Evolutionary conservation across 768 basidiomycete genomes (phyloP), one percentile per base, ranked within the genome.

Genomic region (Tulasnella sp.): DNA sequence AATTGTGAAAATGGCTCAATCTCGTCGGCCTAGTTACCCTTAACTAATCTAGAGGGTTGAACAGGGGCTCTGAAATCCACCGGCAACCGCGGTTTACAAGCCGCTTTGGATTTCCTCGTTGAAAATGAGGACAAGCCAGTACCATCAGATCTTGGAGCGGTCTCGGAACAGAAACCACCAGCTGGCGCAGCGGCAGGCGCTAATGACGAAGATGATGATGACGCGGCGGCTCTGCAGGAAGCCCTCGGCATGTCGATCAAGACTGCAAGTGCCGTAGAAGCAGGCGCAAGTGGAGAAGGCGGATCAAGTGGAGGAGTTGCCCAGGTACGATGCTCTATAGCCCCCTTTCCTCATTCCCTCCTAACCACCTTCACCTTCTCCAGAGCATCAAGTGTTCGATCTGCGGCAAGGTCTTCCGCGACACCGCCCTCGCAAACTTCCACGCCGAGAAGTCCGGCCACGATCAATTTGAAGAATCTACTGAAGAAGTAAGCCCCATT

Each of bases 391-490:
- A 91, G 86, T 96, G 94, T 84, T 88, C 91, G 8, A 85, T 93
- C 83, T 97, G 96, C 84, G 90, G 92, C 80, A 98, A 98, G 86
- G 88, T 91, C 34, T 98, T 98, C 88, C 87, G 87, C 83, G 96
- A 94, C 82, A 92, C 94, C 0, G 94, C 94, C 2, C 87, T 97
- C 21, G 97, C 95, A 19, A 94, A 94, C 82, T 97, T 91, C 85
- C 97, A 98, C 83, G 97, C 96, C 0, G 95, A 97, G 85, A 96
- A 96, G 87, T 94, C 92, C 82, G 97, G 97, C 0, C 97, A 99
- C 84, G 92, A 95, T 85, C 92, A 96, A 82, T 99, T 98, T 81
- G 97, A 98, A 84, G 97, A 98, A 83, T 96, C 94, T 1, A 94
- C 91, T 0, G 96, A 99, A 83, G 97, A 98, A 89, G 96, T 94